Evolutionary conservation across 164 flowering plant genomes (phyloP), one percentile per base, ranked within the genome.

Genomic region (Vitis amurensis): DNA sequence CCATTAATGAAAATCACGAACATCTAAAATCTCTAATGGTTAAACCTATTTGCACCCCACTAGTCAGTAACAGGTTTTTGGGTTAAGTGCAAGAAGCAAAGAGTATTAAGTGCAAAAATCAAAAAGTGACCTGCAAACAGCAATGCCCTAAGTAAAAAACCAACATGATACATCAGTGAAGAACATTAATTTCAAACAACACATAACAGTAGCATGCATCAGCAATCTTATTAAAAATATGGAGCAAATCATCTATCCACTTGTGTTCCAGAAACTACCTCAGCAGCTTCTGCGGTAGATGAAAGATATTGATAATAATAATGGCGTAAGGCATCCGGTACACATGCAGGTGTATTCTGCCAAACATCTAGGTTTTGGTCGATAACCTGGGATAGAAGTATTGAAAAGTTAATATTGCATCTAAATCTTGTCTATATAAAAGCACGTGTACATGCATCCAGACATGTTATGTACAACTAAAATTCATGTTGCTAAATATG

Each of bases 251-350:
- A 55, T 59, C 57, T 16, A 69, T 58, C 19, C 23, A 68, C 48
- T n/a, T 23, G 30, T 67, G 68, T 61, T 62, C 63, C 57, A 79
- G 49, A 64, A 77, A 81, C 68, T 87, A 93, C 98, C 99, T 96
- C 97, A 68, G 98, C 98, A 77, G 97, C 99, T 85, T 89, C 93
- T 31, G 85, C 66, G 58, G 95, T 87, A 56, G 97, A 92, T n/a
- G 97, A 96, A 64, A 96, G 90, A 80, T 86, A 91, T 76, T 96
- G 91, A 78, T 93, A 96, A 78, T 96, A 96, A 65, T 91, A 96
- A 79, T 88, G 98, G 27, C 99, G 97, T 79, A 96, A 68, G 37
- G 99, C 98, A 89, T 96, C 99, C 51, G 89, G 85, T 16, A 96
- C 97, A 72, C 87, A 85, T 67, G 97, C 97, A 71, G 97, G 86